Percentiles rank a stretch among this genome's conserved stretches.
These are phyloP conservation scores for Phlebopus sp. DNA, from an alignment of 1,284 basidiomycete genomes.

Conservation along the genomic window DNA sequence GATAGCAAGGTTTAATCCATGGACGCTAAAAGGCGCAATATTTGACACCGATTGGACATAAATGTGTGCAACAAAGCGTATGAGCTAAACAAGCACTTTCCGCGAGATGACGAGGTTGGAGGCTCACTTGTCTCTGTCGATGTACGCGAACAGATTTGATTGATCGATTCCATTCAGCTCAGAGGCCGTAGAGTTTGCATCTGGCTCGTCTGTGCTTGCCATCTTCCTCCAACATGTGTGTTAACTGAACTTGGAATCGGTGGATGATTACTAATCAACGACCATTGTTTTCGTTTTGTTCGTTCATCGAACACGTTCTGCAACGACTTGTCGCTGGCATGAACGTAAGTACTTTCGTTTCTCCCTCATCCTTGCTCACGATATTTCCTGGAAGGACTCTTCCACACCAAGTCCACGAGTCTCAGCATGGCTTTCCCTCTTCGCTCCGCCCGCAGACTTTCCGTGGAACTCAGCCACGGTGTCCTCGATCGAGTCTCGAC, in stretches of 20 bases:
- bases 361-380: too few species aligned
- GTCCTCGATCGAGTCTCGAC: slow-evolving; percentile 54
- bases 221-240: too few species aligned
- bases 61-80: neutral
- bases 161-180: slow-evolving; percentile 41
- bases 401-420: neutral
- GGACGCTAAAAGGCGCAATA: slow-evolving; percentile 48
- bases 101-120: too few species aligned
- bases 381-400: neutral
- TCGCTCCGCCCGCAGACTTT: neutral
- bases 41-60: slow-evolving; percentile 3
- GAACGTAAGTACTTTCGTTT: too few species aligned
- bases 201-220: slow-evolving; percentile 13
- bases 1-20: slow-evolving; percentile 73
- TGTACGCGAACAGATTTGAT: slow-evolving; percentile 58
- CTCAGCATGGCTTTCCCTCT: neutral
- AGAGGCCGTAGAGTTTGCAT: slow-evolving; percentile 21
- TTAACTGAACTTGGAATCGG: too few species aligned
- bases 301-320: too few species aligned
- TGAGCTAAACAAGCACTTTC: neutral
- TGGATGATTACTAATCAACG: too few species aligned
- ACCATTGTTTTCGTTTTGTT: too few species aligned
- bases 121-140: slow-evolving; percentile 71
- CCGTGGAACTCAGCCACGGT: slow-evolving; percentile 8
- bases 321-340: too few species aligned